Evolutionary conservation across 2,329 filamentous ascomycete species (phyloP).

Genomic region (Ceratocystis smalleyi): DNA sequence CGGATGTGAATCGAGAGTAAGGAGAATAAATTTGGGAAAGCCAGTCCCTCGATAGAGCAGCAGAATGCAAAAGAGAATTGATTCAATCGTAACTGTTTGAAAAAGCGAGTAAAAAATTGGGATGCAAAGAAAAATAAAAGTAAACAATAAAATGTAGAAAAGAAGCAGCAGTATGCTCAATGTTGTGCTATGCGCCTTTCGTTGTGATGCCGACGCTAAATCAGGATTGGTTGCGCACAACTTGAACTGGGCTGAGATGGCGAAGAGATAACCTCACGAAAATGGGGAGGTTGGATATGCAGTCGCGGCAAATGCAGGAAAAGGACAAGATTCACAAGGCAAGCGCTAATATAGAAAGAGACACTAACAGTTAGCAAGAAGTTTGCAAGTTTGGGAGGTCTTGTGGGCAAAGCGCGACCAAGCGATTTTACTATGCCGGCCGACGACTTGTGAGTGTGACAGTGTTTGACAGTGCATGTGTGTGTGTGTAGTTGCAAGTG

Average conservation of each 20-base stretch:
- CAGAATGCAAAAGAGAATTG: neutral
- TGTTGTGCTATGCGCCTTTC: neutral
- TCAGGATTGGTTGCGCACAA: neutral
- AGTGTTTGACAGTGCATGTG: neutral
- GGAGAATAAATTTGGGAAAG: conserved; percentile 18
- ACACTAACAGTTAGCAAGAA: neutral
- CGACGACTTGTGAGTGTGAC: neutral
- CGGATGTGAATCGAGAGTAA: neutral
- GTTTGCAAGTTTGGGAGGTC: too few species aligned
- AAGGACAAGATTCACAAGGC: neutral
- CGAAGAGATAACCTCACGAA: neutral
- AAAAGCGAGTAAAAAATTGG: neutral
- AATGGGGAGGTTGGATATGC: conserved; percentile 1
- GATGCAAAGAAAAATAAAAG: neutral
- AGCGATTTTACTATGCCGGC: too few species aligned
- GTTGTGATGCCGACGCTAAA: neutral
- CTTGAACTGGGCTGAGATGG: neutral
- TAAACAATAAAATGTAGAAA: neutral
- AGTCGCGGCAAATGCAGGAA: neutral
- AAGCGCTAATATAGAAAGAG: neutral
- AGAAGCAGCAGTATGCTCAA: neutral
- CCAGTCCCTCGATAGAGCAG: neutral
- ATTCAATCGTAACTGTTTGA: neutral
- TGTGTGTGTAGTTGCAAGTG: neutral
- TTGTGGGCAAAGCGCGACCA: too few species aligned